Base-by-base conservation (phyloP, 768 basidiomycete species). In the Ramaria sp. region DNA sequence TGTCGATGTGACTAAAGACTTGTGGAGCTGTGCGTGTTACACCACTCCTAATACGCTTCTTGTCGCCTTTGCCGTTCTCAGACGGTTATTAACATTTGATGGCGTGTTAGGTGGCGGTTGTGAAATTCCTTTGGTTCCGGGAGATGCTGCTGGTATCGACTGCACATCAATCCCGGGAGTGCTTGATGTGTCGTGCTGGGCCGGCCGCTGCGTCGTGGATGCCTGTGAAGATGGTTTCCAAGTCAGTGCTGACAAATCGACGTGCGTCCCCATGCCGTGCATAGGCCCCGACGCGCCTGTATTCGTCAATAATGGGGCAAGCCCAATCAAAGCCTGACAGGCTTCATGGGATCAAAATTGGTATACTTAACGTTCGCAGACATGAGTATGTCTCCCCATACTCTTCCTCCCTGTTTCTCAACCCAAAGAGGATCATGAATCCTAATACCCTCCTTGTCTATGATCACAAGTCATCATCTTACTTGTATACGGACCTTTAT, bases 1-100 rank as follows among this genome's bases (percentile, higher is more conserved):
- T 57, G 61, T 81, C 46, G 64, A 80, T 60, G 76, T 72, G 1
- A 68, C 66, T 58, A 67, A 63, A 41, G 77, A 80, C 41, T 69
- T 81, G 7, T 78, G 78, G 64, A 78, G 78, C 66, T 81, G 79
- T 80, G 54, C 57, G 78, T 73, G 6, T 33, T 19, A 13, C 45
- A 45, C 41, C 17, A 19, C 27, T 12, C n/a, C 47, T 27, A 4
- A 31, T 51, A 54, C 30, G 22, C 43, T 37, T 37, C 9, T 37
- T 37, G 13, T 37, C 34, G 34, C 34, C 17, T 7, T 30, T 43
- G 20, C 6, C 37, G 31, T 34, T 7, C 20, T 41, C 4, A 9
- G 9, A 51, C 33, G 10, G 43, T 30, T 24, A 39, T 42, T 9
- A 19, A 38, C 49, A 37, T 3, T 7, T 37, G 34, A 37, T 17